Conservation (phyloP, 257 asterid species). For the Apocynum venetum region DNA sequence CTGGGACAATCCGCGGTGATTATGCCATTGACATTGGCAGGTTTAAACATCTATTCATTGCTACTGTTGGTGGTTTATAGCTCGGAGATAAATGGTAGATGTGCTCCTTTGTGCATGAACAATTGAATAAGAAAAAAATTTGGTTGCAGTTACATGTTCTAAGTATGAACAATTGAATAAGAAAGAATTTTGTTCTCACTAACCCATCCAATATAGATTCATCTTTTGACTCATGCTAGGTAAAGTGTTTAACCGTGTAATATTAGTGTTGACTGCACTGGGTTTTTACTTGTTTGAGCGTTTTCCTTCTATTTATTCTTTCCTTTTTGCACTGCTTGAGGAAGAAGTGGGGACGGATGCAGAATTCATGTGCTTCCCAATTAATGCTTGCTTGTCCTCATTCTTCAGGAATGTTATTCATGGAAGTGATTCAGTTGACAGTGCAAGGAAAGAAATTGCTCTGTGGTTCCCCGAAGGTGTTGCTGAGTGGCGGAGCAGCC, state of each 20-base stretch:
- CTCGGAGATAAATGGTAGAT: neutral
- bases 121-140: neutral
- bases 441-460: constrained; percentile 81
- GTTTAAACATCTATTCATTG: constrained; percentile 21
- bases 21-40: constrained; percentile 87
- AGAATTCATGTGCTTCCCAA: no score
- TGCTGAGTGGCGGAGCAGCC: constrained; percentile 83
- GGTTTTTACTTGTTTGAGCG: neutral
- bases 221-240: neutral
- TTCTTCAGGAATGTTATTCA: constrained; percentile 81
- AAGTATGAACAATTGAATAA: neutral
- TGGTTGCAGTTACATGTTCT: neutral
- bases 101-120: neutral
- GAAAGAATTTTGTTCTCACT: neutral
- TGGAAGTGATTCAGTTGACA: constrained; percentile 92
- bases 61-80: neutral
- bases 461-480: constrained; percentile 98
- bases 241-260: neutral
- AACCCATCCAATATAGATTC: neutral
- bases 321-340: no score
- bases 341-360: no score
- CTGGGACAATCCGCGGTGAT: constrained; percentile 97
- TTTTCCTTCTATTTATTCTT: neutral
- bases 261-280: neutral
- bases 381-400: neutral